Percentiles rank a stretch among this genome's conserved stretches.
These are phyloP conservation scores for Zygoascus hellenicus DNA, from an alignment of 1,139 yeast genomes.

Conservation along the genomic window DNA sequence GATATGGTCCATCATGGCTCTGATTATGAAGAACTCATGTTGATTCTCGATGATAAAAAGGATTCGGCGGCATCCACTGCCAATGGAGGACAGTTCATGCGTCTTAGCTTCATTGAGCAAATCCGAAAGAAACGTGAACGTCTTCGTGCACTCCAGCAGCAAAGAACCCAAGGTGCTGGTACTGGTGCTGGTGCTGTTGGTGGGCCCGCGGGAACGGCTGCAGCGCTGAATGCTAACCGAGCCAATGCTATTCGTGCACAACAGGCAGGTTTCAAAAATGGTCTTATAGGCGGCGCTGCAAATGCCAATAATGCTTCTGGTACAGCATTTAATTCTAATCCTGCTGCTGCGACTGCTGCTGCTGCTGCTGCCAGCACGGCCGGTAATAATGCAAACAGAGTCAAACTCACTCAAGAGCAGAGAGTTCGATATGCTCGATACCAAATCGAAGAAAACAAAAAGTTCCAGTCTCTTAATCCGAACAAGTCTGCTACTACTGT, in stretches of 20 bases:
- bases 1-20: constrained; percentile 64
- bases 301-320: background rate
- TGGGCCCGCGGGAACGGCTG: constrained; percentile 5
- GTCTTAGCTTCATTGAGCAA: constrained; percentile 39
- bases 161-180: constrained; percentile 15
- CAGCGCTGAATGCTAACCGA: constrained; percentile 6
- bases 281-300: constrained; percentile 1
- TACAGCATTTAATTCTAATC: background rate
- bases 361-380: constrained; percentile 1
- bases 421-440: constrained; percentile 9
- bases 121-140: constrained; percentile 34
- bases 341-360: background rate
- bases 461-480: constrained; percentile 1
- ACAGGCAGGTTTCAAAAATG: constrained; percentile 5
- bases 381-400: constrained; percentile 3
- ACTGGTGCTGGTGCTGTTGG: constrained; percentile 5
- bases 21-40: constrained; percentile 89
- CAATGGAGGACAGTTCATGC: constrained; percentile 35
- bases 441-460: constrained; percentile 7
- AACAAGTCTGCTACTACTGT: constrained; percentile 4
- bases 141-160: constrained; percentile 22
- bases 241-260: constrained; percentile 2
- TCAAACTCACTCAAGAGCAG: constrained; percentile 11
- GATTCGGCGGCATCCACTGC: constrained; percentile 13
- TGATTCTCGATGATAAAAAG: constrained; percentile 37